A percentile compares a stretch with the other conserved stretches of the same genome.
Conservation (phyloP, 2,329 filamentous ascomycete species). For the Thermothelomyces thermophilus region DNA sequence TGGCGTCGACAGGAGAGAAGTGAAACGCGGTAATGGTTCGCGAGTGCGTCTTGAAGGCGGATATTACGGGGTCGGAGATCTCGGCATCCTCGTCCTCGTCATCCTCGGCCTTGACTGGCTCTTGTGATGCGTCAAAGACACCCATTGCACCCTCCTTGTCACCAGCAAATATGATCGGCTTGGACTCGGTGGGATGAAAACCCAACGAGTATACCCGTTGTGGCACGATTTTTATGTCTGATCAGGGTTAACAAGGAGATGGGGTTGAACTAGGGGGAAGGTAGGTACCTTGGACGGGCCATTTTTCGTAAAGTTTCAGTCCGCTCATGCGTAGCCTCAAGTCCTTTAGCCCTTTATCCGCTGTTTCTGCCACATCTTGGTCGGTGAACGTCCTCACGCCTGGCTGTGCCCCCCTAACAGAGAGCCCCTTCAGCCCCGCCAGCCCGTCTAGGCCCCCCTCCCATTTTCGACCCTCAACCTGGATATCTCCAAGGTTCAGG, state of each 20-base stretch:
- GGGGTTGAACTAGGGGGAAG: neutral
- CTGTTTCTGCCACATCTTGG: constrained; percentile 75
- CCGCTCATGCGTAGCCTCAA: constrained; percentile 71
- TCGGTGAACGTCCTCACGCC: constrained; percentile 79
- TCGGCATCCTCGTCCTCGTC: constrained; percentile 55
- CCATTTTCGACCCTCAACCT: constrained; percentile 74
- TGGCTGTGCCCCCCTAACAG: constrained; percentile 61
- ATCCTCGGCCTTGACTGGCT: constrained; percentile 42
- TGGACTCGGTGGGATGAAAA: constrained; percentile 81
- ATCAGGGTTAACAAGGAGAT: neutral
- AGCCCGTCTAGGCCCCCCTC: constrained; percentile 61
- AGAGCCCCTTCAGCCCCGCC: constrained; percentile 49
- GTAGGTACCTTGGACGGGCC: constrained; percentile 65
- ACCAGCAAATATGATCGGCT: constrained; percentile 84
- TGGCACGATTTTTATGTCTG: constrained; percentile 85
- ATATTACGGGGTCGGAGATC: constrained; percentile 67
- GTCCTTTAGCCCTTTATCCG: constrained; percentile 65
- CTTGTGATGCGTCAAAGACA: constrained; percentile 81
- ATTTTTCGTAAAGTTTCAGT: constrained; percentile 74
- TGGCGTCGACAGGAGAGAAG: constrained; percentile 65
- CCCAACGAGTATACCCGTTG: constrained; percentile 80
- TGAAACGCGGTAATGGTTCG: constrained; percentile 82
- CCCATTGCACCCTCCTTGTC: constrained; percentile 91
- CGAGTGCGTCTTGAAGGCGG: constrained; percentile 83
- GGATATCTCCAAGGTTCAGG: constrained; percentile 67